Base-by-base conservation (phyloP, 2,329 filamentous ascomycete species). In the Laburnicola sp. region DNA sequence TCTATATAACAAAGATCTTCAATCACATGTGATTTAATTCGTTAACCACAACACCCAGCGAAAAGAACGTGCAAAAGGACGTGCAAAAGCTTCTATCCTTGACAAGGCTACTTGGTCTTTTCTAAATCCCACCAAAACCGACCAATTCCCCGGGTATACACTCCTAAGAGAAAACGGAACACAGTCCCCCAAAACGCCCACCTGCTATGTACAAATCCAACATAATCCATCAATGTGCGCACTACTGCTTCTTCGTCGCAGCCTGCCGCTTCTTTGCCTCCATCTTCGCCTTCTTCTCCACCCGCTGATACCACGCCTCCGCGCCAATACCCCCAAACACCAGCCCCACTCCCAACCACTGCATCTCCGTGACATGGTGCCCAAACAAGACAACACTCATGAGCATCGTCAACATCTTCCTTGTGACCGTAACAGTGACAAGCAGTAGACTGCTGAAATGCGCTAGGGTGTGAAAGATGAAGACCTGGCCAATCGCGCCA, bases 391-490 rank as follows among this genome's bases (percentile, higher is more conserved):
- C 79, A 26, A 99, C 94, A 47, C 91, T 96, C 45, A 97, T 81
- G 53, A 97, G 90, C 94, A 99, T 99, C 60, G 93, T 97, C 72
- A 97, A 83, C 94, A 99, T 99, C 79, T 99, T 99, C 68, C 94
- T 83, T 39, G 94, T 99, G 39, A 99, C 94, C 2, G 91, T 99
- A 2, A 99, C 92, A 3, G 94, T 97, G 37, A 97, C 93, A 43
- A 99, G 84, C 45, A 97, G 82, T 42, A 99, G 83, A 7, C 88
- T 94, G 7, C 89, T 94, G 76, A 97, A 99, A 43, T 89, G 90
- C 10, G 91, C 88, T 4, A 99, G 82, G 0, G 94, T 97, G 75
- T 96, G 92, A 80, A 96, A 75, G 62, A 99, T 97, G 68, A 99
- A 99, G 9, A 99, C 86, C 75, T 99, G 94, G 2, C 94, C 94